Percentiles rank a stretch among this genome's conserved stretches.
phyloP scores from a whole-genome alignment of 2,329 filamentous ascomycete genomes.

The Daldinia sp. region DNA sequence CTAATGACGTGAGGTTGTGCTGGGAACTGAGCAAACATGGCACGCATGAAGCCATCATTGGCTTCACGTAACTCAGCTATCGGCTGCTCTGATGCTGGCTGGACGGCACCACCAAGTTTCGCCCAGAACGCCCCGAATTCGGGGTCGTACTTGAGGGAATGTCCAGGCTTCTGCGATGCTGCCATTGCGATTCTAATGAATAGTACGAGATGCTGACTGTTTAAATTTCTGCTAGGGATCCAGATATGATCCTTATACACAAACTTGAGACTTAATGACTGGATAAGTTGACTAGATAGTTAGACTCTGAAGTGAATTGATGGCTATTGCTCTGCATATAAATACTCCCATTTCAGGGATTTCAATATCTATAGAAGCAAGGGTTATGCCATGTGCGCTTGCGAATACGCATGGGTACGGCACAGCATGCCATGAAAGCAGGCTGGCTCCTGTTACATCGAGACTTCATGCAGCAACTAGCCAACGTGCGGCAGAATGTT shows the following conservation, averaged over 20 bases:
- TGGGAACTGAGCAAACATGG: constrained; percentile 18
- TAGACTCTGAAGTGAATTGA: neutral
- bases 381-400: neutral
- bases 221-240: neutral
- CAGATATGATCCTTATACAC: neutral
- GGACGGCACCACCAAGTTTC: neutral
- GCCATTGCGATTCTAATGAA: neutral
- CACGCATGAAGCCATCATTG: constrained; percentile 27
- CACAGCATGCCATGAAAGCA: neutral
- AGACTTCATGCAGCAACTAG: neutral
- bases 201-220: neutral
- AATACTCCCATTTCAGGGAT: neutral
- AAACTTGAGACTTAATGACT: neutral
- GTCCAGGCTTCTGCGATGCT: neutral
- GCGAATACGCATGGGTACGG: neutral
- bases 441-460: neutral
- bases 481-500: neutral
- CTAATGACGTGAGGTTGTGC: constrained; percentile 27
- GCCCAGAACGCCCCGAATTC: constrained; percentile 1
- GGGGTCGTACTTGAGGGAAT: neutral
- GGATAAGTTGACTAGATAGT: neutral
- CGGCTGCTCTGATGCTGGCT: neutral
- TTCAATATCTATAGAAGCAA: neutral
- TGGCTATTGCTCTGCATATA: neutral
- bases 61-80: constrained; percentile 26